Evolutionary conservation across 345 rosid genomes (phyloP).

Genomic region (rapeseed (Brassica napus)): Da-Ae NC_063441.1:18051001-18051500

Average conservation of each 20-base stretch:
- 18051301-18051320: not conserved
- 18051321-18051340: too few species aligned
- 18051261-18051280: constrained; percentile 11
- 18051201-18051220: not conserved
- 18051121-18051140: not conserved
- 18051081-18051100: not conserved
- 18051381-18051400: too few species aligned
- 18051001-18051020: not conserved
- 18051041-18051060: not conserved
- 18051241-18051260: constrained; percentile 7
- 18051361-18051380: too few species aligned
- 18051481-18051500: too few species aligned
- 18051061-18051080: not conserved
- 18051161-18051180: not conserved
- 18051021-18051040: not conserved
- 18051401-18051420: too few species aligned
- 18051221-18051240: constrained; percentile 40
- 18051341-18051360: too few species aligned
- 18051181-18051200: not conserved
- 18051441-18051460: too few species aligned
- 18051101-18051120: not conserved
- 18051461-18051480: too few species aligned
- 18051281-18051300: not conserved
- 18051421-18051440: too few species aligned
- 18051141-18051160: not conserved